Evolutionary conservation across 2,329 filamentous ascomycete genomes (phyloP), one percentile per base, ranked within the genome.

Genomic region (Raffaelea albimanens): DNA sequence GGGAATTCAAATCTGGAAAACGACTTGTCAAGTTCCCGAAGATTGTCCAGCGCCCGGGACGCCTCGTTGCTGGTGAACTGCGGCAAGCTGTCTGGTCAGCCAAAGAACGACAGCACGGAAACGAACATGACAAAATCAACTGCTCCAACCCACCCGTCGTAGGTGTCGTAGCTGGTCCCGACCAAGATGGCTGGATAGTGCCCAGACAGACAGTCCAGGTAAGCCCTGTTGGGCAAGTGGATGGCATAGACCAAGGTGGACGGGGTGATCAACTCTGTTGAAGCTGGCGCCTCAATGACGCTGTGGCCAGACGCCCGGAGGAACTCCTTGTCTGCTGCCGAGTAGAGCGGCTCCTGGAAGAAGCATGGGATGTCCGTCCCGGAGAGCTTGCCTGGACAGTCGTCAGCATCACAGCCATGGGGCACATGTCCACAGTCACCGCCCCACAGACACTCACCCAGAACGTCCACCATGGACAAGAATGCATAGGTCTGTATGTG

Each of bases 211-310:
- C 78, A 68, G 5, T 67, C 59, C 20, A 72, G 64, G 44, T 78
- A 85, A 38, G 75, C 69, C 34, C 63, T 67, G 20, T 64, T 67
- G 48, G 80, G 79, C 49, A 81, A 68, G 44, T 85, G 82, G 0
- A 85, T 69, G 1, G 77, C 81, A 53, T 76, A 86, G 2, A 83
- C 65, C 2, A 87, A 58, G 0, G 76, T 73, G 0, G 63, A 56
- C 0, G 57, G 43, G 16, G 70, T 66, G 10, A 85, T 66, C 5
- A 69, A 54, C 0, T 68, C 59, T 53, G 78, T 81, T 0, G 70
- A 81, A 0, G 48, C 57, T 0, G 83, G 82, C 2, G 73, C 66
- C 1, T 73, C 64, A 4, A 76, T 65, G 3, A 75, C 66, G 2
- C 62, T 47, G 45, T 78, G 75, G n/a, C 78, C 75, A 0, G 82